Percentiles rank a stretch among this genome's conserved stretches.
phyloP scores from a whole-genome alignment of 2,329 filamentous ascomycete species.

The Aspergillus sp. region DNA sequence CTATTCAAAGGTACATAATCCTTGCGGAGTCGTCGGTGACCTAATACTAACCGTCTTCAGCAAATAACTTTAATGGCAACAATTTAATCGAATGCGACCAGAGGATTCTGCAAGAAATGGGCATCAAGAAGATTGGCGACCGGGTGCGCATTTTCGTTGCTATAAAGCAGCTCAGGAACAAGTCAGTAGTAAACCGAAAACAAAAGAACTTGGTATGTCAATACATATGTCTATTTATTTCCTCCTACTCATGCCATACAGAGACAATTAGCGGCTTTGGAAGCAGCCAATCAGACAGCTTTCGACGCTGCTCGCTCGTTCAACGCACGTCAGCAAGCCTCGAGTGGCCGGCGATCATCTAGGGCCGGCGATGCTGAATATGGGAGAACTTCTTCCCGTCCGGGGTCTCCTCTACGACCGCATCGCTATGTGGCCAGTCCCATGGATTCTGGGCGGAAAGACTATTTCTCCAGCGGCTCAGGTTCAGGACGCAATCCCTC shows the following conservation, averaged over 20 bases:
- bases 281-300: constrained; percentile 59
- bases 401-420: constrained; percentile 67
- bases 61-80: constrained; percentile 96
- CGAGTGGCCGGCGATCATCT: constrained; percentile 63
- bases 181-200: constrained; percentile 72
- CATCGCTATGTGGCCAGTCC: constrained; percentile 63
- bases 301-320: constrained; percentile 65
- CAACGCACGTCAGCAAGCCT: constrained; percentile 53
- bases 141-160: constrained; percentile 85
- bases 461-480: constrained; percentile 59
- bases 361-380: constrained; percentile 46
- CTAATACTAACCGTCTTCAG: constrained; percentile 35
- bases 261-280: constrained; percentile 82
- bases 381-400: constrained; percentile 63
- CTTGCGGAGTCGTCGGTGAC: neutral
- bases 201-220: constrained; percentile 77
- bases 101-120: constrained; percentile 94
- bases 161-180: constrained; percentile 79
- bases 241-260: constrained; percentile 39
- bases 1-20: constrained; percentile 68
- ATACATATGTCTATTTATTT: constrained; percentile 8
- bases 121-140: constrained; percentile 96
- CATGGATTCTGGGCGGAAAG: constrained; percentile 53
- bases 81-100: constrained; percentile 97
- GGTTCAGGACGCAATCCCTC: constrained; percentile 56